A percentile compares a stretch with the other conserved stretches of the same genome.
Conservation (phyloP, 1,284 basidiomycete species). For the Puccinia horiana region DNA sequence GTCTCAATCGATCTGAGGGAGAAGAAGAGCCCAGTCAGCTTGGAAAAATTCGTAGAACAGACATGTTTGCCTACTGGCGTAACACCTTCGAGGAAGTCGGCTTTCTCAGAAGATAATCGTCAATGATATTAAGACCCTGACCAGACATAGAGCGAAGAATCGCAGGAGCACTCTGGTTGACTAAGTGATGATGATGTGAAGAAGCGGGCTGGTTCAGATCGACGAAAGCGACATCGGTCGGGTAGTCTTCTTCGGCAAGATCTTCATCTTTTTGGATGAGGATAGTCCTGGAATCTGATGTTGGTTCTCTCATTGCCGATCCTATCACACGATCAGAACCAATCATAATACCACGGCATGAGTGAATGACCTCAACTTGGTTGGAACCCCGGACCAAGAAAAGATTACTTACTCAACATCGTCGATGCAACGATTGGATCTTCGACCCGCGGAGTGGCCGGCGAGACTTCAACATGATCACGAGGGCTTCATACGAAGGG, state of each 20-base stretch:
- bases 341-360: background rate
- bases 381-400: background rate
- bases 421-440: constrained; percentile 15
- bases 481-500: background rate
- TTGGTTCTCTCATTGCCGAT: constrained; percentile 45
- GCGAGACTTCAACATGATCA: background rate
- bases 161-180: background rate
- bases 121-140: constrained; percentile 32
- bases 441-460: background rate
- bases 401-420: constrained; percentile 29
- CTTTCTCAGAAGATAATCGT: constrained; percentile 34
- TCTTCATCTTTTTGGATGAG: constrained; percentile 45
- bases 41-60: background rate
- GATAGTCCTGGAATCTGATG: constrained; percentile 9
- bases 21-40: constrained; percentile 2
- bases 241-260: constrained; percentile 44
- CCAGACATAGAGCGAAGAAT: constrained; percentile 20
- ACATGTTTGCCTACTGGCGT: constrained; percentile 21
- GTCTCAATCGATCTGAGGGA: constrained; percentile 24
- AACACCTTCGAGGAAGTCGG: constrained; percentile 15
- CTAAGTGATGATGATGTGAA: background rate
- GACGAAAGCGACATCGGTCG: constrained; percentile 35
- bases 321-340: background rate
- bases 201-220: background rate
- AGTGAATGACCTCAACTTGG: background rate